Base-by-base conservation (phyloP, 2,329 filamentous ascomycete genomes). In the Chrysosporium queenslandicum region DNA sequence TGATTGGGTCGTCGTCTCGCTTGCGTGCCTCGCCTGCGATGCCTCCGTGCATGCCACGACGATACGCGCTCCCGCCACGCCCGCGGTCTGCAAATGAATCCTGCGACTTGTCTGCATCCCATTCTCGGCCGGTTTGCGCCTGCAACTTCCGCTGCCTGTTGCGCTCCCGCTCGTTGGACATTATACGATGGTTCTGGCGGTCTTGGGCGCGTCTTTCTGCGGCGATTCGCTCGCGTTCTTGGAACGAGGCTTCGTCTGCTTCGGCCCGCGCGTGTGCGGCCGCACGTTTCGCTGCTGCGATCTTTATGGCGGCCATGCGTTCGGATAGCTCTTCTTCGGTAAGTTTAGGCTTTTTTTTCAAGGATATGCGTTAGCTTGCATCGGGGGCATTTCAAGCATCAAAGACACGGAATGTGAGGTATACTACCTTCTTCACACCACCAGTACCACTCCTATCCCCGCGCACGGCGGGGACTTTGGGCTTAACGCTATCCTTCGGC, bases 181-280 rank as follows among this genome's bases (percentile, higher is more conserved):
- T 81, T 50, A 75, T 74, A 54, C 76, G 76, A 30, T 79, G 66
- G 54, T 80, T 76, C 52, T 64, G 64, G 3, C 59, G 59, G 53
- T 74, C 72, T 58, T 82, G 75, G 48, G 74, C 74, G 52, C 76
- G 69, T 52, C 79, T 75, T 58, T 76, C 72, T 20, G 75, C 74
- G 0, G 79, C 76, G 8, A 79, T 68, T 30, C 77, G 76, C 61
- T 85, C 82, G n/a, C 81, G 74, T 53, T 81, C 75, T 39, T 80
- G 74, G 62, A 83, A 85, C 0, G 76, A 77, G 2, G 80, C 80
- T 50, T 78, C 75, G 58, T 86, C 82, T n/a, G 80, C 80, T 68
- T 85, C 79, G n/a, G 81, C 80, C 23, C 80, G 75, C 1, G 77
- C 78, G 61, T 85, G 80, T 0, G 79, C 79, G 7, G 78, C 80